Percentiles rank a stretch among this genome's conserved stretches.
These are phyloP conservation scores for Aspergillus carlsbadensis DNA, from an alignment of 495 filamentous ascomycete species.

Conservation along the genomic window DNA sequence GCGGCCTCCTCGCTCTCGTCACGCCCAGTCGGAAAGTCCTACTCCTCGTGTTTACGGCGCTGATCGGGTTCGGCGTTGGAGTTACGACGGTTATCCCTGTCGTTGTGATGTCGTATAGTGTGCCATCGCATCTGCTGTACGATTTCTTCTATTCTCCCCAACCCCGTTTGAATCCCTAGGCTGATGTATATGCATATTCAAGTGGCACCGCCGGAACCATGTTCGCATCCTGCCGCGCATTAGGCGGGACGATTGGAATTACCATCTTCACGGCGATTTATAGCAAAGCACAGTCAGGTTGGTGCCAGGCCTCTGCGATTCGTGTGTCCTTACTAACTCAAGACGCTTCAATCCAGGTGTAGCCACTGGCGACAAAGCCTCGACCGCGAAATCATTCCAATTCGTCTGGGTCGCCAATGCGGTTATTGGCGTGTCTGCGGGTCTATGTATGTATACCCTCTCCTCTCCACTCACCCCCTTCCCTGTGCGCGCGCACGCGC, in stretches of 20 bases:
- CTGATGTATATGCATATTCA: not conserved
- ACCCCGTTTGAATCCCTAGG: not conserved
- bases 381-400: no score
- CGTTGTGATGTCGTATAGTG: not conserved
- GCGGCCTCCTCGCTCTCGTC: not conserved
- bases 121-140: not conserved
- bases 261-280: not conserved
- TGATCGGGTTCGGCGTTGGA: not conserved
- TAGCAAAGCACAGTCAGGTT: not conserved
- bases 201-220: not conserved
- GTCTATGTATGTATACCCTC: no score
- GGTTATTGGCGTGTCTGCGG: no score
- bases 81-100: not conserved
- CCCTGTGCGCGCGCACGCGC: no score
- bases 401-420: no score
- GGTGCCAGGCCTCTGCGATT: no score
- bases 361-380: no score
- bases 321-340: no score
- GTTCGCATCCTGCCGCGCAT: not conserved
- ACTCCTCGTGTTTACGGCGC: not conserved
- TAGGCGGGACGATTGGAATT: not conserved
- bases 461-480: no score
- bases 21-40: not conserved
- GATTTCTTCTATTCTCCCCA: not conserved
- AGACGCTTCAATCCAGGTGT: no score